Evolutionary conservation across 139 green algal species (phyloP).

Genomic region (Prasinococcaceae sp.): DNA sequence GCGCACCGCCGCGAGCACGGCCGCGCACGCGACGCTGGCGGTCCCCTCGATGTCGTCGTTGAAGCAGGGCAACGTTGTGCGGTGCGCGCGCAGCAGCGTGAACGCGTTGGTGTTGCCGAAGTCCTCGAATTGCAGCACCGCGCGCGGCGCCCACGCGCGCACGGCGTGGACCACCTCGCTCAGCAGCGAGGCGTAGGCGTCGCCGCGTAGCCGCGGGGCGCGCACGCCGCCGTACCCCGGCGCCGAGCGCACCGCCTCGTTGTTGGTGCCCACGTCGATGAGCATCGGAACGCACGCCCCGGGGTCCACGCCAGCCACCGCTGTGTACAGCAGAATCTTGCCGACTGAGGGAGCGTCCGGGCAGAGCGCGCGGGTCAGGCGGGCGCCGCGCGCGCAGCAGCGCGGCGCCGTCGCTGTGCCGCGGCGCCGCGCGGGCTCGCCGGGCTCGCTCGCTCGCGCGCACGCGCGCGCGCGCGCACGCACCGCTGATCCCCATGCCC

Average conservation of each 20-base stretch:
- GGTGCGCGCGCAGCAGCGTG: constrained; percentile 46
- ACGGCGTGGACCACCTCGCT: constrained; percentile 31
- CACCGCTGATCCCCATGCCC: constrained; percentile 72
- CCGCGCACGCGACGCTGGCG: constrained; percentile 60
- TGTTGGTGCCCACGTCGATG: constrained; percentile 83
- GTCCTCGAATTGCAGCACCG: constrained; percentile 72
- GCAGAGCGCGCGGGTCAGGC: too few species aligned
- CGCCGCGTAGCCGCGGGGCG: too few species aligned
- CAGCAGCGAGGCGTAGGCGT: too few species aligned
- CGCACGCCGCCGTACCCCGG: constrained; percentile 54
- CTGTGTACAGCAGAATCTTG: constrained; percentile 64
- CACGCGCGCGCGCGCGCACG: too few species aligned
- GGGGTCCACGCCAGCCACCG: constrained; percentile 36
- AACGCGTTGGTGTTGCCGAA: constrained; percentile 73
- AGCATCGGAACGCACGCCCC: constrained; percentile 53
- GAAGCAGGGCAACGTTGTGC: constrained; percentile 44
- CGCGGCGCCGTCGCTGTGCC: constrained; percentile 7
- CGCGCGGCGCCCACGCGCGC: constrained; percentile 6
- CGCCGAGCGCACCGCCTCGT: constrained; percentile 49
- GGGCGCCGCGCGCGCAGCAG: too few species aligned
- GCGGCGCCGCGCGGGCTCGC: too few species aligned
- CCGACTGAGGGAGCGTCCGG: too few species aligned
- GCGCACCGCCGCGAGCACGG: constrained; percentile 48
- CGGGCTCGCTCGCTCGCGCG: too few species aligned
- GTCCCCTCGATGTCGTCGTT: constrained; percentile 92